phyloP scores from a whole-genome alignment of 208 protist genomes.

The Leishmania major region DNA sequence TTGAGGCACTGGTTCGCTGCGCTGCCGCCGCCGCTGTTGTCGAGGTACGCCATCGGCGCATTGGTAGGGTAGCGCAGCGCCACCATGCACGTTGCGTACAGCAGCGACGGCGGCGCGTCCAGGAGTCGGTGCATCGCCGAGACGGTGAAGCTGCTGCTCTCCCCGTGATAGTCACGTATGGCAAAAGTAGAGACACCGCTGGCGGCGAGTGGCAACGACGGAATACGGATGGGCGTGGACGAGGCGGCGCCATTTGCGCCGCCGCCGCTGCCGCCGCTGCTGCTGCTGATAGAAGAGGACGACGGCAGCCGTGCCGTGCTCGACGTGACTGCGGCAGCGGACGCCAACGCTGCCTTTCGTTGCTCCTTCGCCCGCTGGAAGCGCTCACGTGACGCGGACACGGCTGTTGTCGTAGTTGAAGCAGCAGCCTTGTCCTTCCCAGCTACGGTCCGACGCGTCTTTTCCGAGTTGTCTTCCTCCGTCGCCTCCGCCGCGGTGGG shows the following conservation, averaged over 20 bases:
- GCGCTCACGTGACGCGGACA: slow-evolving; percentile 50
- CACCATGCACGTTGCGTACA: slow-evolving; percentile 65
- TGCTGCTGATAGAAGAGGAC: not conserved
- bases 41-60: slow-evolving; percentile 69
- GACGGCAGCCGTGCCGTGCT: slow-evolving; percentile 4
- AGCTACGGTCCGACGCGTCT: not conserved
- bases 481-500: not conserved
- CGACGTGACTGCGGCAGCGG: slow-evolving; percentile 31
- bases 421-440: not conserved
- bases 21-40: slow-evolving; percentile 13
- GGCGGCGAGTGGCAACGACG: slow-evolving; percentile 35
- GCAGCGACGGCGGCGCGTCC: slow-evolving; percentile 61
- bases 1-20: not conserved
- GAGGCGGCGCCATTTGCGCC: not conserved
- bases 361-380: slow-evolving; percentile 69
- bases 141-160: slow-evolving; percentile 70
- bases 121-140: slow-evolving; percentile 83
- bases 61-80: slow-evolving; percentile 50
- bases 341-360: slow-evolving; percentile 42
- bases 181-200: slow-evolving; percentile 72
- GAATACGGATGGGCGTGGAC: not conserved
- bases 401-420: not conserved
- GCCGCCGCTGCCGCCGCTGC: not conserved
- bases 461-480: not conserved
- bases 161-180: slow-evolving; percentile 57